phyloP scores from a whole-genome alignment of 495 filamentous ascomycete species.

The Xylaria venustula region DNA sequence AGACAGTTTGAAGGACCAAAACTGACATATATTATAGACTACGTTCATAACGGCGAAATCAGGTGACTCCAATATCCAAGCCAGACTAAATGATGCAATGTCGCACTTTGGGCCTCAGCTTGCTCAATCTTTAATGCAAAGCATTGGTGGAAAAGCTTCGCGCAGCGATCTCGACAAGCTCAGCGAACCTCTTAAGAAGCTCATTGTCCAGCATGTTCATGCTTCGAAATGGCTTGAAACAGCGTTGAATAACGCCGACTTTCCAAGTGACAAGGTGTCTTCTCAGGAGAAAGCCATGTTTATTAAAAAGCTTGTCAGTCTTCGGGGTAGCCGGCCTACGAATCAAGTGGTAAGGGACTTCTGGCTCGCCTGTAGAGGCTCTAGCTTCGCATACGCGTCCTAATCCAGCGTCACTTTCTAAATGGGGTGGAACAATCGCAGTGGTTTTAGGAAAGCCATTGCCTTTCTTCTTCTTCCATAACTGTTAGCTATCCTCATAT shows the following conservation, averaged over 20 bases:
- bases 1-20: neutral
- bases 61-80: conserved; percentile 39
- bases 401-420: conserved; percentile 10
- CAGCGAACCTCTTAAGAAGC: conserved; percentile 72
- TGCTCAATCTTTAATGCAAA: conserved; percentile 59
- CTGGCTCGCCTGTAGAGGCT: conserved; percentile 68
- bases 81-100: conserved; percentile 53
- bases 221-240: conserved; percentile 61
- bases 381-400: conserved; percentile 62
- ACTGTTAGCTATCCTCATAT: neutral
- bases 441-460: neutral
- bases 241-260: conserved; percentile 51
- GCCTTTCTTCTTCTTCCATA: neutral
- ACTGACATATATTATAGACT: conserved; percentile 32
- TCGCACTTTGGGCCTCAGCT: conserved; percentile 59
- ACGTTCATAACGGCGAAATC: conserved; percentile 46
- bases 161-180: conserved; percentile 77
- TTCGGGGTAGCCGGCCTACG: conserved; percentile 59
- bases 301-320: conserved; percentile 58
- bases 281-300: conserved; percentile 61
- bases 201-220: conserved; percentile 63
- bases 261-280: conserved; percentile 63
- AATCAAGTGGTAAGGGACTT: conserved; percentile 63
- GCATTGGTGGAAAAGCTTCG: conserved; percentile 70
- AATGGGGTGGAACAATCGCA: neutral